Percentiles rank a stretch among this genome's conserved stretches.
Evolutionary conservation across 2,329 filamentous ascomycete genomes (phyloP).

Genomic region (Coniella vitis): DNA sequence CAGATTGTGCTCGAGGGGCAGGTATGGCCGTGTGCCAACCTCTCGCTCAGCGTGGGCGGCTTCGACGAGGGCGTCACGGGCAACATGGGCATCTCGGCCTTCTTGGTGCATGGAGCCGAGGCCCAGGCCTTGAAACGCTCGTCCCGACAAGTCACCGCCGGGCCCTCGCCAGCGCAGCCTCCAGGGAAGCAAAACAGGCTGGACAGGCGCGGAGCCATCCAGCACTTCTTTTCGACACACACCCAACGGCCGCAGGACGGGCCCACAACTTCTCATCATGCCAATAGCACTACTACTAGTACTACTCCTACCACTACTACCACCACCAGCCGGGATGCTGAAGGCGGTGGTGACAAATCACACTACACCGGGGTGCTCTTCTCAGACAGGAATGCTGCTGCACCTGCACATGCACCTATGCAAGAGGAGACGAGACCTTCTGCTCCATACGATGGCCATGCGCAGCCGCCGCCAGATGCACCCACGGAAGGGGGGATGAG

Average conservation of each 20-base stretch:
- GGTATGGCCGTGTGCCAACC: constrained; percentile 86
- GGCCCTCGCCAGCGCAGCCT: constrained; percentile 25
- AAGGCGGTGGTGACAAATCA: constrained; percentile 22
- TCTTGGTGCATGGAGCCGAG: constrained; percentile 71
- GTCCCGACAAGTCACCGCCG: constrained; percentile 21
- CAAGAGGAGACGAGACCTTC: too few relatives aligned
- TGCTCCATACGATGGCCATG: too few relatives aligned
- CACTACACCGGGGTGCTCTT: constrained; percentile 13
- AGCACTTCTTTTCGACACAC: constrained; percentile 47
- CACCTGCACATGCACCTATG: constrained; percentile 7
- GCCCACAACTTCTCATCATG: neutral
- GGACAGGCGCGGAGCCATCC: constrained; percentile 42
- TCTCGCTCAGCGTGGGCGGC: constrained; percentile 82
- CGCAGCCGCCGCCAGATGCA: too few relatives aligned
- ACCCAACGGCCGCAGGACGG: constrained; percentile 18
- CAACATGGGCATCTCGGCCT: constrained; percentile 80
- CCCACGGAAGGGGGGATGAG: too few relatives aligned
- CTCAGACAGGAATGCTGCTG: constrained; percentile 5
- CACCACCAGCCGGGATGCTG: neutral
- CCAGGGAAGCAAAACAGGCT: constrained; percentile 37
- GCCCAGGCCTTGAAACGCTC: constrained; percentile 45
- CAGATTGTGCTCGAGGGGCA: constrained; percentile 73
- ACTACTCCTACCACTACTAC: too few relatives aligned
- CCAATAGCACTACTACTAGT: too few relatives aligned
- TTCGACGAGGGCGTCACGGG: constrained; percentile 83